phyloP scores from a whole-genome alignment of 768 basidiomycete genomes.

The Lactarius sanguifluus region DNA sequence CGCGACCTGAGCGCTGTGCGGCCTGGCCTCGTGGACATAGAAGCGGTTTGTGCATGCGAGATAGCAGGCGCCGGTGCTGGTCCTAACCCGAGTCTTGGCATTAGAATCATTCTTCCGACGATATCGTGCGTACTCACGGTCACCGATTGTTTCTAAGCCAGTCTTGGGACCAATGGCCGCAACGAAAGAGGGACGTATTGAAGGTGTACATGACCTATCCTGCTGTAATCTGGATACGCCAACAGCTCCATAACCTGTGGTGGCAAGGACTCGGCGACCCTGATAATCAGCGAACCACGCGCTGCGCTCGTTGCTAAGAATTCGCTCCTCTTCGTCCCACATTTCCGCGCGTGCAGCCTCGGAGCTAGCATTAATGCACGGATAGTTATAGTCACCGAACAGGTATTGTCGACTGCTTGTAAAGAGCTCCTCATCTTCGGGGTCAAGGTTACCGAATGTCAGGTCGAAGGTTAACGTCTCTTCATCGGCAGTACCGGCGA shows the following conservation, averaged over 20 bases:
- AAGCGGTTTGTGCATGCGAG: neutral
- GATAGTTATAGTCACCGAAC: conserved; percentile 91
- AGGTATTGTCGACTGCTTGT: conserved; percentile 72
- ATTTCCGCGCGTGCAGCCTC: conserved; percentile 63
- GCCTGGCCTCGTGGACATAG: conserved; percentile 3
- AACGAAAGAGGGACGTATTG: conserved; percentile 27
- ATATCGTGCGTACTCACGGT: conserved; percentile 43
- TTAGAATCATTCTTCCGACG: conserved; percentile 45
- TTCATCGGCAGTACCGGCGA: conserved; percentile 62
- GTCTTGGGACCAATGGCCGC: conserved; percentile 49
- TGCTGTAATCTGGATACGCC: conserved; percentile 24
- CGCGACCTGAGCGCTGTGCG: conserved; percentile 21
- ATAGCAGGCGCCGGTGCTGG: conserved; percentile 25
- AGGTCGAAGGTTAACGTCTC: conserved; percentile 49
- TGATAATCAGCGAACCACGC: conserved; percentile 68
- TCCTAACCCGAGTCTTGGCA: conserved; percentile 29
- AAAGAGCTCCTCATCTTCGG: conserved; percentile 75
- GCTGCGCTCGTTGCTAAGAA: conserved; percentile 70
- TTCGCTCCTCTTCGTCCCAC: conserved; percentile 86
- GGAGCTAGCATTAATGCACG: conserved; percentile 83
- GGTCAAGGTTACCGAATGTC: conserved; percentile 67
- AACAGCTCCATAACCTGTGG: conserved; percentile 59
- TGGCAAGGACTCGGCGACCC: conserved; percentile 36
- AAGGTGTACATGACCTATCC: conserved; percentile 10
- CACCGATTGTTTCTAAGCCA: conserved; percentile 38